A percentile compares a stretch with the other conserved stretches of the same genome.
Evolutionary conservation across 129 eudicot species (phyloP).

Genomic region (Deinandra increscens): DNA sequence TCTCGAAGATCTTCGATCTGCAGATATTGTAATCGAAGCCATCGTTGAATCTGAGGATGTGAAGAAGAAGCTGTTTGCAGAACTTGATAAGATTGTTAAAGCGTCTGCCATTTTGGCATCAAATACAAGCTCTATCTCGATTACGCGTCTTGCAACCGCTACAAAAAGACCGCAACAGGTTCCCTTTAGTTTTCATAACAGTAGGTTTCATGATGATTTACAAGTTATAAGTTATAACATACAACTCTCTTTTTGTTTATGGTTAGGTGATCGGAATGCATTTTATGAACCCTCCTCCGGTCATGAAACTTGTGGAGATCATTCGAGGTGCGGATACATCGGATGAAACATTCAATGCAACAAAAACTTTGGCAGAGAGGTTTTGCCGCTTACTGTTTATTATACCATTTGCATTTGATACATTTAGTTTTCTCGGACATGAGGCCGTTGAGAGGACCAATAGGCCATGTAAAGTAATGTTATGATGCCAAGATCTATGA

Average conservation of each 20-base stretch:
- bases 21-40: conserved; percentile 87
- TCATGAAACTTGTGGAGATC: conserved; percentile 90
- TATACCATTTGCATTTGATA: too few relatives aligned
- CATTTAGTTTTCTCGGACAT: too few relatives aligned
- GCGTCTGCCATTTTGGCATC: conserved; percentile 85
- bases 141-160: conserved; percentile 76
- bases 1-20: conserved; percentile 67
- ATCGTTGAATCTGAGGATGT: conserved; percentile 85
- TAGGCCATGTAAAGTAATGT: too few relatives aligned
- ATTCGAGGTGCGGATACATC: conserved; percentile 88
- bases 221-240: too few relatives aligned
- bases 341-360: conserved; percentile 59
- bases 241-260: background rate
- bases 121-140: conserved; percentile 88
- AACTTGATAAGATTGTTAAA: conserved; percentile 58
- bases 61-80: conserved; percentile 66
- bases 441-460: too few relatives aligned
- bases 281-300: conserved; percentile 94
- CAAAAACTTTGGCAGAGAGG: conserved; percentile 75
- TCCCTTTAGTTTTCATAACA: background rate
- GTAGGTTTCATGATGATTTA: background rate
- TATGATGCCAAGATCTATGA: too few relatives aligned
- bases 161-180: conserved; percentile 82
- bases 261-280: conserved; percentile 88
- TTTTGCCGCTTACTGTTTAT: conserved; percentile 10